Evolutionary conservation across 2,329 filamentous ascomycete species (phyloP).

Genomic region (Hymenoscyphus fructigenus): DNA sequence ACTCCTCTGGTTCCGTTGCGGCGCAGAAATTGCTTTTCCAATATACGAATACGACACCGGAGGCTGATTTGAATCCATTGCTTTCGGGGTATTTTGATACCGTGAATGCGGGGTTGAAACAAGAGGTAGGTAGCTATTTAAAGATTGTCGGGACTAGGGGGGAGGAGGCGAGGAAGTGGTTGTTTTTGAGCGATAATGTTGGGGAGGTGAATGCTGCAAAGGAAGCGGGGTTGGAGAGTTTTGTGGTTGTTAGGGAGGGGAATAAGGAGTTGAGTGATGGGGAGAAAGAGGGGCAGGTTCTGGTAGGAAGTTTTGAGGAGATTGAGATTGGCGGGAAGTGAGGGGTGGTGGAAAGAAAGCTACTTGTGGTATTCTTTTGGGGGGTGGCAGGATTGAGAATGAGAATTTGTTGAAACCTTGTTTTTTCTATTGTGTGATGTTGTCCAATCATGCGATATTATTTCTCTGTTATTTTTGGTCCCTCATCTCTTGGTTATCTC

Average conservation of each 20-base stretch:
- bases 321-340: conserved; percentile 13
- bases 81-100: conserved; percentile 76
- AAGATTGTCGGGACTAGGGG: conserved; percentile 37
- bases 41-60: conserved; percentile 51
- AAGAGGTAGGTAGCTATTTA: conserved; percentile 63
- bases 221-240: conserved; percentile 60
- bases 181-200: conserved; percentile 82
- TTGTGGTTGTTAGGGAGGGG: conserved; percentile 65
- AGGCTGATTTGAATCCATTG: conserved; percentile 56
- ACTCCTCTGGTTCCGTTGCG: conserved; percentile 76
- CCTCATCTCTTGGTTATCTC: too few species aligned
- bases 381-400: too few species aligned
- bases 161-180: conserved; percentile 52
- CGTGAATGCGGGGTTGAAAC: conserved; percentile 75
- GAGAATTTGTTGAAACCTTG: too few species aligned
- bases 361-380: too few species aligned
- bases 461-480: too few species aligned
- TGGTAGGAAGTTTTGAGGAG: conserved; percentile 34
- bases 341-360: not conserved
- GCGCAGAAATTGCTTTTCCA: conserved; percentile 79
- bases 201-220: conserved; percentile 65
- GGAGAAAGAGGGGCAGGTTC: conserved; percentile 37
- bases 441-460: too few species aligned
- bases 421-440: too few species aligned
- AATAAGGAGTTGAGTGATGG: conserved; percentile 62